Evolutionary conservation across 164 flowering plant species (phyloP).

Genomic region (Umbellularia californica): DNA sequence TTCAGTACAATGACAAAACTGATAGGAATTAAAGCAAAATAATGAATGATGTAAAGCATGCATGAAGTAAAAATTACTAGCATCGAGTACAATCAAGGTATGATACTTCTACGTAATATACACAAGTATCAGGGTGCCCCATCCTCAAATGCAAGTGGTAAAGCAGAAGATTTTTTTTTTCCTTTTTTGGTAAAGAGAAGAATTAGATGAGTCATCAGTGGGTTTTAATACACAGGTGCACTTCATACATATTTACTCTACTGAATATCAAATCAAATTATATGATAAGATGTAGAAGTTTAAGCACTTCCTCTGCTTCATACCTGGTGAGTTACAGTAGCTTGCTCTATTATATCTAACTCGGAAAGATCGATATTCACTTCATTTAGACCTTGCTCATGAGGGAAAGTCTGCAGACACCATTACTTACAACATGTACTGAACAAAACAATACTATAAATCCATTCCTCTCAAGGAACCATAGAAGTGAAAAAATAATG

Average conservation of each 20-base stretch:
- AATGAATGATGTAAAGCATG: not conserved
- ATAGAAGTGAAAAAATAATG: not conserved
- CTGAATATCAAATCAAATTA: not conserved
- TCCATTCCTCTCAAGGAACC: not conserved
- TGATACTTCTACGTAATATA: not conserved
- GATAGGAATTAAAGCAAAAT: not conserved
- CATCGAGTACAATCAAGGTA: not conserved
- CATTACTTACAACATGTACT: not conserved
- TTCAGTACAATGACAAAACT: not conserved
- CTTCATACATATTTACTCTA: not conserved
- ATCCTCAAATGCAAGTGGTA: not conserved
- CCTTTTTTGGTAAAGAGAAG: not conserved
- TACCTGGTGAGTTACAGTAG: slow-evolving; percentile 40
- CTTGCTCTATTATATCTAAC: slow-evolving; percentile 25
- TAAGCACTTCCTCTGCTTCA: not conserved
- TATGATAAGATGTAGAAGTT: not conserved
- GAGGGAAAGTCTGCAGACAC: slow-evolving; percentile 41
- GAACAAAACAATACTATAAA: too few species aligned
- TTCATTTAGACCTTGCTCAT: slow-evolving; percentile 41
- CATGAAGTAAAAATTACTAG: not conserved
- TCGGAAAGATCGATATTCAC: slow-evolving; percentile 50
- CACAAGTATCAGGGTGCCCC: not conserved
- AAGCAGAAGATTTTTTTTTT: too few species aligned
- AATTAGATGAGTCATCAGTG: not conserved
- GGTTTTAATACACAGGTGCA: not conserved